Percentiles rank a stretch among this genome's conserved stretches.
Evolutionary conservation across 192 early-diverging fungal genomes (phyloP).

Genomic region (Globomyces pollinis-pini): DNA sequence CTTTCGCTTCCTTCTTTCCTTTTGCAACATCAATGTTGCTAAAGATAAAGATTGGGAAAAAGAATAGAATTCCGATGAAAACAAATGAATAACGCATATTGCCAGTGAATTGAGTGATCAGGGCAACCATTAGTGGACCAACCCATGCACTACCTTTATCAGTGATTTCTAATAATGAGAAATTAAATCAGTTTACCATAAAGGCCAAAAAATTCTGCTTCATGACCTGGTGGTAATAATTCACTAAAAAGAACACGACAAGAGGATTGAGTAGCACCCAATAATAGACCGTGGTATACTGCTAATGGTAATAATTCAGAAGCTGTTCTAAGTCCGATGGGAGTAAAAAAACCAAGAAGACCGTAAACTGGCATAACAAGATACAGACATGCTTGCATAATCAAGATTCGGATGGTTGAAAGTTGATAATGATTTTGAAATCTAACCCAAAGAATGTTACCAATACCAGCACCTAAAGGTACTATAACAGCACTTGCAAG

Average conservation of each 20-base stretch:
- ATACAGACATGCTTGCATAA: conserved; percentile 40
- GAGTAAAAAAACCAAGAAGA: conserved; percentile 54
- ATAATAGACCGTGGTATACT: conserved; percentile 14
- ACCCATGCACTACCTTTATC: conserved; percentile 29
- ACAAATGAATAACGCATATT: neutral
- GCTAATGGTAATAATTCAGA: conserved; percentile 17
- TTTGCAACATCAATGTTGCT: conserved; percentile 44
- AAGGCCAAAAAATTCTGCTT: conserved; percentile 31
- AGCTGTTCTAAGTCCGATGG: too few relatives aligned
- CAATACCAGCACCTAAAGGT: conserved; percentile 45
- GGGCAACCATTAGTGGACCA: conserved; percentile 22
- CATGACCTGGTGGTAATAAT: conserved; percentile 23
- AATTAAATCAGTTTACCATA: conserved; percentile 8
- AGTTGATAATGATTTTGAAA: conserved; percentile 42
- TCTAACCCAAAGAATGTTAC: conserved; percentile 42
- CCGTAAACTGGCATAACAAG: conserved; percentile 51
- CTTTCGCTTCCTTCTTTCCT: conserved; percentile 16
- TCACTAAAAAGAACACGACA: conserved; percentile 21
- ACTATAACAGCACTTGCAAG: conserved; percentile 51
- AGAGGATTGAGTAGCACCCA: conserved; percentile 21
- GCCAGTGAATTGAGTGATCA: neutral
- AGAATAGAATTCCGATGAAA: conserved; percentile 17
- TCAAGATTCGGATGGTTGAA: conserved; percentile 43
- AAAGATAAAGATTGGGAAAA: conserved; percentile 39
- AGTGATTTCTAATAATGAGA: conserved; percentile 22